Conservation (phyloP, 2,329 filamentous ascomycete species). For the Colletotrichum simmondsii region DNA sequence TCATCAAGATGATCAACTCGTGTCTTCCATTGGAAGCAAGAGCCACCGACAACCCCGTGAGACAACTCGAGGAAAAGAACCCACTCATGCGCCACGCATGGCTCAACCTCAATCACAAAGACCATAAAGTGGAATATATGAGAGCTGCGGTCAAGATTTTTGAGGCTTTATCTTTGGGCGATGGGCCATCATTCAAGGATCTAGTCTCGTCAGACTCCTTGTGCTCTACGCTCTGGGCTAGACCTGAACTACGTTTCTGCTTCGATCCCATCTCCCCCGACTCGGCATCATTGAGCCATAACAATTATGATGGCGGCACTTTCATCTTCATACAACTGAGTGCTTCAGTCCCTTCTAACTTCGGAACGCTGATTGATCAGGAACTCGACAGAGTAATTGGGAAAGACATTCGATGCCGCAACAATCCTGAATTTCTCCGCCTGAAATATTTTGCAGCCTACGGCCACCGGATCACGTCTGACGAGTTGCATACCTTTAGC, state of each 20-base stretch:
- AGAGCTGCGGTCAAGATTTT: background rate
- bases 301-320: too few relatives aligned
- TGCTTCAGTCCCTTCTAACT: background rate
- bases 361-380: background rate
- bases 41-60: background rate
- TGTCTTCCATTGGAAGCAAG: background rate
- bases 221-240: background rate
- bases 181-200: background rate
- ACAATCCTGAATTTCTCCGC: background rate
- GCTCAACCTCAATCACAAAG: background rate
- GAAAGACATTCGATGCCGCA: background rate
- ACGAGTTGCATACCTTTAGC: background rate
- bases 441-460: background rate
- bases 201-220: too few relatives aligned
- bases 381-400: background rate
- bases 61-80: background rate
- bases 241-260: background rate
- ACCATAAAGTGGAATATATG: background rate
- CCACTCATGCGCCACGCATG: background rate
- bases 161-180: background rate
- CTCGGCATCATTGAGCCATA: too few relatives aligned
- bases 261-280: background rate
- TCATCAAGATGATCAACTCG: background rate
- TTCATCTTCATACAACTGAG: too few relatives aligned
- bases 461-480: background rate